Percentiles rank a stretch among this genome's conserved stretches.
phyloP scores from a whole-genome alignment of 2,329 filamentous ascomycete species.

The Trichophyton simii region DNA sequence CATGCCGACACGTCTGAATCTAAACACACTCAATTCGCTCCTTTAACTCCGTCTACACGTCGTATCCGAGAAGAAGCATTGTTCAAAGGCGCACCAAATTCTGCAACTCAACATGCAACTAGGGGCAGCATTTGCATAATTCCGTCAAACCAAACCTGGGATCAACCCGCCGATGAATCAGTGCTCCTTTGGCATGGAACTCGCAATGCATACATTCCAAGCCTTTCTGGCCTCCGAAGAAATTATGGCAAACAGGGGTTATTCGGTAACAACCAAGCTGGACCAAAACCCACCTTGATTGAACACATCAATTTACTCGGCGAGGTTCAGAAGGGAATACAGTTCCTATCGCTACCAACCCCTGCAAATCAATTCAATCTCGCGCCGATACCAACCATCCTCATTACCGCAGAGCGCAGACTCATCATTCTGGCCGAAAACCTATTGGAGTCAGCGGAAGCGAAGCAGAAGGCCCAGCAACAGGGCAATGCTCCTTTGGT shows the following conservation, averaged over 20 bases:
- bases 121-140: constrained; percentile 32
- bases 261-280: constrained; percentile 29
- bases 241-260: constrained; percentile 27
- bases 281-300: constrained; percentile 28
- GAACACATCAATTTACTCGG: constrained; percentile 29
- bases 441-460: constrained; percentile 17
- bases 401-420: constrained; percentile 31
- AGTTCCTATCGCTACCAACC: constrained; percentile 22
- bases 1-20: constrained; percentile 18
- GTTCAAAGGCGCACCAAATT: constrained; percentile 26
- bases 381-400: constrained; percentile 21
- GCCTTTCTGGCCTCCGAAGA: constrained; percentile 34
- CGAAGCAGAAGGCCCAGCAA: constrained; percentile 8
- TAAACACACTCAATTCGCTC: constrained; percentile 28
- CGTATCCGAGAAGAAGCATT: constrained; percentile 34
- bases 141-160: constrained; percentile 25
- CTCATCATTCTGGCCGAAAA: constrained; percentile 27
- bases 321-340: constrained; percentile 28
- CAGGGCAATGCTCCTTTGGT: constrained; percentile 3
- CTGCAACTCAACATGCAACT: constrained; percentile 19
- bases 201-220: constrained; percentile 32
- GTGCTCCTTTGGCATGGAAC: constrained; percentile 33
- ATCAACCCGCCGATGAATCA: constrained; percentile 31
- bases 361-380: constrained; percentile 16
- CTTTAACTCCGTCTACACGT: constrained; percentile 38